These are phyloP conservation scores for Wickerhamiella lipophila DNA, from an alignment of 805 yeast genomes.

Conservation along the genomic window DNA sequence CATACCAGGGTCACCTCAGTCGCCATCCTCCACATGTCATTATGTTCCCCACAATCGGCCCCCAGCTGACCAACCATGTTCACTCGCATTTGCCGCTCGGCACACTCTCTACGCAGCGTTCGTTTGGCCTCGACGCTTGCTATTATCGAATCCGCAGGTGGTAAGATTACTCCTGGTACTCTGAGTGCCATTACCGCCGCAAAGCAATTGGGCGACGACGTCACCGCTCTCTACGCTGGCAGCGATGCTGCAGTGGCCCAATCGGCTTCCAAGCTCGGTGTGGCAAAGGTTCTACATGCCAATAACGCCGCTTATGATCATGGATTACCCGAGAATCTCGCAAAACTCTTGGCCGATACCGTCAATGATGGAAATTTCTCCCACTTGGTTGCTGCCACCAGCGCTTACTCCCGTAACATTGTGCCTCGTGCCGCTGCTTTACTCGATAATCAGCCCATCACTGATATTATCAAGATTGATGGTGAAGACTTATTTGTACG, in stretches of 20 bases:
- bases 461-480: slow-evolving; percentile 63
- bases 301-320: slow-evolving; percentile 46
- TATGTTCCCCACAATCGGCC: slow-evolving; percentile 3
- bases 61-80: slow-evolving; percentile 9
- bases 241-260: slow-evolving; percentile 41
- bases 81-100: slow-evolving; percentile 1
- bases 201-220: slow-evolving; percentile 50
- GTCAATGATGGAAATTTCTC: slow-evolving; percentile 38
- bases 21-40: background rate
- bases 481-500: slow-evolving; percentile 65
- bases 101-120: background rate
- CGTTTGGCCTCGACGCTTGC: slow-evolving; percentile 56
- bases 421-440: slow-evolving; percentile 80
- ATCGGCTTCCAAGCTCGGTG: slow-evolving; percentile 42
- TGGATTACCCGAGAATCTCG: slow-evolving; percentile 62
- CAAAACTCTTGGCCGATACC: slow-evolving; percentile 49
- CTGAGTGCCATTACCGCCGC: slow-evolving; percentile 73
- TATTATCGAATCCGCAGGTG: slow-evolving; percentile 49
- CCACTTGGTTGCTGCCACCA: slow-evolving; percentile 68
- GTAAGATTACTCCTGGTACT: slow-evolving; percentile 50
- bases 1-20: too few species aligned
- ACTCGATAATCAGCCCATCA: slow-evolving; percentile 74
- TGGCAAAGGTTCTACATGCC: slow-evolving; percentile 47
- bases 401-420: slow-evolving; percentile 78
- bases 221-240: slow-evolving; percentile 70